phyloP scores from a whole-genome alignment of 192 early-diverging fungal species.

The Rhizophagus sp. region DNA sequence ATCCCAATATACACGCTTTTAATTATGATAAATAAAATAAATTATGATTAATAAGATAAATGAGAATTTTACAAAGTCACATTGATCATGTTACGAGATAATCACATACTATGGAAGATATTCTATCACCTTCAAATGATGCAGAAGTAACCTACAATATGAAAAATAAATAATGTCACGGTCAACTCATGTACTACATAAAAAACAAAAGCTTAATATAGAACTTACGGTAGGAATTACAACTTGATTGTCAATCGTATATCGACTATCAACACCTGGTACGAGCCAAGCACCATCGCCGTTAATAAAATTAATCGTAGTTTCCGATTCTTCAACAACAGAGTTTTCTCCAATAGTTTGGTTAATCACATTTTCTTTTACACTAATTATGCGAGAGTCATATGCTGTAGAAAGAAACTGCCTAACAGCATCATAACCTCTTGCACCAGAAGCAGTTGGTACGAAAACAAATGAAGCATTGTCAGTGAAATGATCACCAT shows the following conservation, averaged over 20 bases:
- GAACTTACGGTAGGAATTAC: conserved; percentile 41
- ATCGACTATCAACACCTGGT: conserved; percentile 42
- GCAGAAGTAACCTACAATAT: conserved; percentile 21
- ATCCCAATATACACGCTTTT: conserved; percentile 32
- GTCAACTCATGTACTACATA: background rate
- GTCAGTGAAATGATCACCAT: conserved; percentile 30
- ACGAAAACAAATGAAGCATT: conserved; percentile 22
- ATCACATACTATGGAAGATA: conserved; percentile 22
- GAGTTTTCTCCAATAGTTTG: conserved; percentile 40
- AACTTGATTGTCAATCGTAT: conserved; percentile 38
- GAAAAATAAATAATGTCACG: background rate
- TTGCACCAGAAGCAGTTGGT: conserved; percentile 26
- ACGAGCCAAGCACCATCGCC: conserved; percentile 43
- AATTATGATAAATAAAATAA: background rate
- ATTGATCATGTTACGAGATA: background rate
- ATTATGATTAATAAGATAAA: background rate
- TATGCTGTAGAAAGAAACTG: conserved; percentile 21
- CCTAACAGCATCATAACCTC: conserved; percentile 29
- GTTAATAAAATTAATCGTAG: conserved; percentile 45
- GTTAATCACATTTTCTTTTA: conserved; percentile 41
- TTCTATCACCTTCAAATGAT: conserved; percentile 16
- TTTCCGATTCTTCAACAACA: conserved; percentile 46
- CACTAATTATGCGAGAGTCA: conserved; percentile 19
- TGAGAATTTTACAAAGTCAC: background rate
- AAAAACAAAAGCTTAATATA: background rate